Base-by-base conservation (phyloP, 495 filamentous ascomycete genomes). In the Monascus purpureus region DNA sequence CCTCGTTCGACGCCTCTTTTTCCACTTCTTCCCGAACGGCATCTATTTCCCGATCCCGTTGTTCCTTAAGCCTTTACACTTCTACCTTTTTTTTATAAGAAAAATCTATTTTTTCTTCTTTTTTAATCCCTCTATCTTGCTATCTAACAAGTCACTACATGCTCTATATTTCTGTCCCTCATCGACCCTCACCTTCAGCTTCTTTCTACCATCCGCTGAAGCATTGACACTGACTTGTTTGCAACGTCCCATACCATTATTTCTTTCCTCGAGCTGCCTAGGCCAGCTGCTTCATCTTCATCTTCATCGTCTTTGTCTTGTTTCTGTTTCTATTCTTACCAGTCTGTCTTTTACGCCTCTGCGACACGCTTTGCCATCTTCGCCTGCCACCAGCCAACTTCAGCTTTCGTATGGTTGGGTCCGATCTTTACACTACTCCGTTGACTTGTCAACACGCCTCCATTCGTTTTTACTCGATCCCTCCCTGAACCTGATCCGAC, bases 221-320 rank as follows among this genome's bases (percentile, higher is more conserved):
- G 37, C 31, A 26, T 28, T 25, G 13, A 35, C 31, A 26, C 25
- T 25, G 13, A 14, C 35, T 47, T 47, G 33, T 36, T 29, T 46
- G 16, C 25, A 15, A 28, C 13, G 7, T 17, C 44, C 38, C 4
- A 27, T 19, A 34, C 3, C 32, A 9, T 22, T 22, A 4, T 4
- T 22, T 22, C 20, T 5, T 22, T 22, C 4, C 20, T 5, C 31
- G 35, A 50, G 55, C 58, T 62, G 58, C 58, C 42, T 62, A 51
- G 58, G 58, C 44, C 58, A 55, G 58, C 55, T 39, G 31, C 40
- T 49, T 47, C 50, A 46, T 45, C 45, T 46, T 42, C 43, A 40
- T 28, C 36, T 31, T 32, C 36, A 18, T 16, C 44, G 26, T 39
- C 44, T 50, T 31, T 35, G 41, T 43, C 32, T 36, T 9, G 5